Evolutionary conservation across 345 rosid genomes (phyloP), one percentile per base, ranked within the genome.

Genomic region (Citropsis articulata): DNA sequence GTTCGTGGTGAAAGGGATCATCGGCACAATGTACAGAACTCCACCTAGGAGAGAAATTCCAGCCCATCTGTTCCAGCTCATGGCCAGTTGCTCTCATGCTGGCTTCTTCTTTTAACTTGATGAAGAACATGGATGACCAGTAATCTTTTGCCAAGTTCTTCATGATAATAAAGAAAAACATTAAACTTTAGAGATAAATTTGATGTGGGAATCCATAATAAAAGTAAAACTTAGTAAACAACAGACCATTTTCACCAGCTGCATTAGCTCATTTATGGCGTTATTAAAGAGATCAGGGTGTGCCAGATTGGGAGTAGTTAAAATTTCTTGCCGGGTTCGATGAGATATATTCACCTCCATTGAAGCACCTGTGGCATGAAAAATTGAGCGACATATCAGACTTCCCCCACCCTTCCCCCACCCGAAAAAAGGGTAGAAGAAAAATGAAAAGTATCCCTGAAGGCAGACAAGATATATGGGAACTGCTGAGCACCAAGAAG

Each of bases 321-420:
- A 66, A 74, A 95, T 91, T 85, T 91, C 92, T 87, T 92, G 92
- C 24, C 93, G 79, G 25, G 88, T 83, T 81, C 87, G 85, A 75
- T 92, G 86, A 78, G 98, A 95, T 87, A 95, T 83, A 83, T 95
- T 95, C 81, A 92, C 88, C 86, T 95, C 98, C 97, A 92, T 93
- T 75, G 85, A 77, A 36, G 92, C 90, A 86, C 98, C 98, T 95
- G 84, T 24, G 69, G 31, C 50, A 22, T 30, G 63, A 22, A 81
- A 60, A 80, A 71, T 42, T 80, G 65, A 35, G 42, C 25, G 35
- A 77, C 53, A 55, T 22, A 25, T 21, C 30, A 69, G 36, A 64
- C 60, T 71, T 71, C 57, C 30, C 16, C 50, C 18, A 3, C 50
- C n/a, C n/a, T n/a, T n/a, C n/a, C n/a, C n/a, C n/a, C n/a, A n/a